A percentile compares a stretch with the other conserved stretches of the same genome.
phyloP scores from a whole-genome alignment of 148 eudicot species.

The Cornus suecica region DNA sequence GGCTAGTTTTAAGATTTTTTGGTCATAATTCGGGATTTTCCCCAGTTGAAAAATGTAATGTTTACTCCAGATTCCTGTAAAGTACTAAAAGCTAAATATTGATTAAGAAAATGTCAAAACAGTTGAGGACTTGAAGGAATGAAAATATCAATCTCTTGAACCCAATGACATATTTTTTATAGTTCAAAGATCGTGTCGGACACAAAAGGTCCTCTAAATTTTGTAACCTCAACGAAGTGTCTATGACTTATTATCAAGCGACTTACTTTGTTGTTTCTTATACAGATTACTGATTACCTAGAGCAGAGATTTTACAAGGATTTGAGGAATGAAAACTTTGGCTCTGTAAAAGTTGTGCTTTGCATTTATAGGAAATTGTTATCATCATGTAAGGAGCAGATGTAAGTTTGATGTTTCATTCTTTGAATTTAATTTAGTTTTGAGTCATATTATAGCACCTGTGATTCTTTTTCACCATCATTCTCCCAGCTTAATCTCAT shows the following conservation, averaged over 20 bases:
- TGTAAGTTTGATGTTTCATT: constrained; percentile 52
- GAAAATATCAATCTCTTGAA: neutral
- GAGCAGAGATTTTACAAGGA: constrained; percentile 89
- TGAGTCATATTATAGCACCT: constrained; percentile 6
- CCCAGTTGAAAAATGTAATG: neutral
- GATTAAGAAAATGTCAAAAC: neutral
- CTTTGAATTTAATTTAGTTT: neutral
- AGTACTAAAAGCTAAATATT: neutral
- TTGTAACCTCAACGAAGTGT: neutral
- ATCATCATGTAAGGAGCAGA: constrained; percentile 85
- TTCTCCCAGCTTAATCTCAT: too few relatives aligned
- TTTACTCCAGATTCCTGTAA: neutral
- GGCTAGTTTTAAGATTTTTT: too few relatives aligned
- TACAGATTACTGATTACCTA: constrained; percentile 72
- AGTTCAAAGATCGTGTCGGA: neutral
- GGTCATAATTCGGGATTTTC: too few relatives aligned
- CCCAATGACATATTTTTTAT: neutral
- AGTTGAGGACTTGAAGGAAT: neutral
- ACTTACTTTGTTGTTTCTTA: neutral
- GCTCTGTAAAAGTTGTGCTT: constrained; percentile 69
- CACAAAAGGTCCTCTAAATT: neutral
- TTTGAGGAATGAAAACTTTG: constrained; percentile 65
- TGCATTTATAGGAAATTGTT: constrained; percentile 72
- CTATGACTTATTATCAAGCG: neutral
- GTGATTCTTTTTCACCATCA: neutral